Conservation (phyloP, 2,329 filamentous ascomycete genomes). For the Trichoderma polysporum region DNA sequence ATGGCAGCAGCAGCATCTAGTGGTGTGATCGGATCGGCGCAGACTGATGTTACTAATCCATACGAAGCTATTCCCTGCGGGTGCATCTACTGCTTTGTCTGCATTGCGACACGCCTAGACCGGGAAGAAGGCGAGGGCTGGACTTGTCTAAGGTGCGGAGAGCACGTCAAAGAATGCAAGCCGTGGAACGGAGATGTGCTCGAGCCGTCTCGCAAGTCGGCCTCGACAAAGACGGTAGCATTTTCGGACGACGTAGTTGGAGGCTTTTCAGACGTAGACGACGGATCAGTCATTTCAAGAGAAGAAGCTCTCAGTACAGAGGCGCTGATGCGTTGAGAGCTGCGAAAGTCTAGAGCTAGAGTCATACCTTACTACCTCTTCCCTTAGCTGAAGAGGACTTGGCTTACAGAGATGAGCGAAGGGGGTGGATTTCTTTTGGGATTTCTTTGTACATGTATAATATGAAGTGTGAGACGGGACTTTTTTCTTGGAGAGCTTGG, state of each 20-base stretch:
- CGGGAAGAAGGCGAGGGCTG: constrained; percentile 93
- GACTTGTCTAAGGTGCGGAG: constrained; percentile 86
- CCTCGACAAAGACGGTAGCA: constrained; percentile 55
- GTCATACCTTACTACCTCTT: background rate
- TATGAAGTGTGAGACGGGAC: background rate
- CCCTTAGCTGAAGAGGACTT: background rate
- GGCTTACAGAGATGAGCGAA: background rate
- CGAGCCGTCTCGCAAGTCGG: constrained; percentile 47
- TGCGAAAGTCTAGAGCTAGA: background rate
- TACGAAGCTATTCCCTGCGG: constrained; percentile 89
- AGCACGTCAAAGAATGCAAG: constrained; percentile 77
- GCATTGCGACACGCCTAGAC: constrained; percentile 85
- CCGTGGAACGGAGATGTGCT: constrained; percentile 92
- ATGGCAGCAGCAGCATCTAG: constrained; percentile 68
- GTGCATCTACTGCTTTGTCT: constrained; percentile 95
- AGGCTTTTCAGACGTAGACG: constrained; percentile 33
- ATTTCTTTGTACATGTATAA: background rate
- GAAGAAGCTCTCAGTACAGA: background rate
- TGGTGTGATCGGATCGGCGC: constrained; percentile 81
- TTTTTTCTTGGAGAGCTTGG: background rate
- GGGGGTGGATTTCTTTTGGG: background rate
- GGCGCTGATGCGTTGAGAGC: background rate
- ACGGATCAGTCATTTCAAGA: constrained; percentile 26
- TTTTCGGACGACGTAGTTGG: constrained; percentile 57
- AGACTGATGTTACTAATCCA: constrained; percentile 93